These are phyloP conservation scores for Coemansia sp. DNA, from an alignment of 192 early-diverging fungal genomes.

Conservation along the genomic window DNA sequence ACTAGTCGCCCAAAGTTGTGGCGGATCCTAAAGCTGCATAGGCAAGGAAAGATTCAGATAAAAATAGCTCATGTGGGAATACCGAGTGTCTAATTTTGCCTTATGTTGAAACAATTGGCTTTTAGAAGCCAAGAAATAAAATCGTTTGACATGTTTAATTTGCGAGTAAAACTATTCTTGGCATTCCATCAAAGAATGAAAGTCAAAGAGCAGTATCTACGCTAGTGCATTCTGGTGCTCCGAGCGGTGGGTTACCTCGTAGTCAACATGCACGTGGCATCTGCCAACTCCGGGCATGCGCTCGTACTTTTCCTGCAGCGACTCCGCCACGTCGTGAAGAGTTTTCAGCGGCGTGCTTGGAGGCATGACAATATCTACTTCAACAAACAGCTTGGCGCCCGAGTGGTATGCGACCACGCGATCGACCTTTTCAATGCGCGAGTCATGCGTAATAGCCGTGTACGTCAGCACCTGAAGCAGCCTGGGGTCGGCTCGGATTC, in stretches of 20 bases:
- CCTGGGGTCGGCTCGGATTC: constrained; percentile 73
- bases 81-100: not conserved
- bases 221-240: constrained; percentile 60
- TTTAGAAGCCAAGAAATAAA: constrained; percentile 3
- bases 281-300: constrained; percentile 80
- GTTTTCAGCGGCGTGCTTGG: constrained; percentile 73
- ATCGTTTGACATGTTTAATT: too few species aligned
- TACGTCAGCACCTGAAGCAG: constrained; percentile 86
- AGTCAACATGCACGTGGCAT: constrained; percentile 94
- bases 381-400: constrained; percentile 87
- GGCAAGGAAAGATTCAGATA: too few species aligned
- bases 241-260: constrained; percentile 81
- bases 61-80: too few species aligned
- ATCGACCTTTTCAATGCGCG: constrained; percentile 66
- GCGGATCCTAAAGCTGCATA: too few species aligned
- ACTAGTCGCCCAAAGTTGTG: too few species aligned
- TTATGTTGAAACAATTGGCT: not conserved
- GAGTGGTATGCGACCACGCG: constrained; percentile 84
- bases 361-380: constrained; percentile 94
- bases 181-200: not conserved
- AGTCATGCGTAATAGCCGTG: constrained; percentile 75
- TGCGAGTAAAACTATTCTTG: too few species aligned
- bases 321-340: constrained; percentile 92
- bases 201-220: constrained; percentile 1
- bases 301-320: constrained; percentile 87